Percentiles rank a stretch among this genome's conserved stretches.
Evolutionary conservation across 2,329 filamentous ascomycete genomes (phyloP).

Genomic region (Zymoseptoria tritici): DNA sequence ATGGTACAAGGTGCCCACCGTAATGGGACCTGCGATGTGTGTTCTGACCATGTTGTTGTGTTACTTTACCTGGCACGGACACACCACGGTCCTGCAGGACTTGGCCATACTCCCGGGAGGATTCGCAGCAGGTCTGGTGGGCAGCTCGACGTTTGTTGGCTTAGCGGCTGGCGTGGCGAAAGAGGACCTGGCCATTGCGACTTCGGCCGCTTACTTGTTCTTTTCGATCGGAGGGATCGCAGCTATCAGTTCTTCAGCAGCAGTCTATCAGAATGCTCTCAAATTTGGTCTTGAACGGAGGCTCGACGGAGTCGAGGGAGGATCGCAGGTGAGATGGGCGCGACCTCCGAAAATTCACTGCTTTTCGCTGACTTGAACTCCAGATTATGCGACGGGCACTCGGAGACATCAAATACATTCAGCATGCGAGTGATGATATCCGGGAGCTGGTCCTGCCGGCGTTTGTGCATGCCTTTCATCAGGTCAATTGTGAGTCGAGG

Average conservation of each 20-base stretch:
- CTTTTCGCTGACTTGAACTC: background rate
- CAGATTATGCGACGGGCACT: conserved; percentile 38
- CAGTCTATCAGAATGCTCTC: conserved; percentile 33
- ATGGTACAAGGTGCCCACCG: conserved; percentile 49
- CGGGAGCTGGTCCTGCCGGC: conserved; percentile 19
- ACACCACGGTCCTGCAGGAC: conserved; percentile 45
- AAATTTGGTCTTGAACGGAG: conserved; percentile 26
- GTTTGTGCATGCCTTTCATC: conserved; percentile 21
- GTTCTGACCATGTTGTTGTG: conserved; percentile 48
- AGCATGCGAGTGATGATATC: conserved; percentile 14
- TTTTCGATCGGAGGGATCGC: conserved; percentile 38
- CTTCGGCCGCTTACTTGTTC: conserved; percentile 41
- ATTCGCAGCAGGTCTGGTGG: conserved; percentile 43
- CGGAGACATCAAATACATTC: conserved; percentile 36
- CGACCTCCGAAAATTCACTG: too few relatives aligned
- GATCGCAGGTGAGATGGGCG: conserved; percentile 17
- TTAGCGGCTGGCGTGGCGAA: conserved; percentile 42
- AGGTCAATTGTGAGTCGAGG: conserved; percentile 20
- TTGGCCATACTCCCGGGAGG: conserved; percentile 39
- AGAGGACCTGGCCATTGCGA: conserved; percentile 44
- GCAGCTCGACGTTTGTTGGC: conserved; percentile 43
- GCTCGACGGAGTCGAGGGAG: conserved; percentile 27
- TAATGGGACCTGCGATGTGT: conserved; percentile 45
- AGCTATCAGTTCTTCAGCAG: conserved; percentile 34
- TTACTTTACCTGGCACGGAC: conserved; percentile 50